A percentile compares a stretch with the other conserved stretches of the same genome.
Conservation (phyloP, 148 eudicot species). For the Cornus florida region DNA sequence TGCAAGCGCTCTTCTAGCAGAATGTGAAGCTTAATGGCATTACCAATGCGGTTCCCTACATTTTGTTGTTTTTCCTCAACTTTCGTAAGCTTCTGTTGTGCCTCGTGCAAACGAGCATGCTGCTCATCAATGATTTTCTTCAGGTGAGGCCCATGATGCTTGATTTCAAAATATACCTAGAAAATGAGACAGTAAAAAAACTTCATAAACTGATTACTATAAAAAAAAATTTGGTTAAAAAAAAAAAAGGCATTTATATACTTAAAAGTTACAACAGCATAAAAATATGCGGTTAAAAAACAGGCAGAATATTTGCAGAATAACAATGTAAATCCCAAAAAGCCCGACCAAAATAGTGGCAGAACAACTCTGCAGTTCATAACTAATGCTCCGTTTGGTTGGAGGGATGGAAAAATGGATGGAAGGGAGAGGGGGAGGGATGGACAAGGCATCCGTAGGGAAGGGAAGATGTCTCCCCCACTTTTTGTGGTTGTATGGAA, state of each 20-base stretch:
- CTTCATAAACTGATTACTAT: background rate
- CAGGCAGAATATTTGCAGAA: background rate
- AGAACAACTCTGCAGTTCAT: background rate
- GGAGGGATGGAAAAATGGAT: too few relatives aligned
- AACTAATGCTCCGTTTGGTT: background rate
- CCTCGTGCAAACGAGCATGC: constrained; percentile 56
- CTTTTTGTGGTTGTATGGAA: too few relatives aligned
- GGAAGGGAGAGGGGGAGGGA: too few relatives aligned
- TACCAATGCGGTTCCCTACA: constrained; percentile 51
- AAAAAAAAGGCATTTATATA: background rate
- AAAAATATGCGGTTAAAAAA: background rate
- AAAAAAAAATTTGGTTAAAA: too few relatives aligned
- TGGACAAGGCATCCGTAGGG: too few relatives aligned
- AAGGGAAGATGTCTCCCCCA: too few relatives aligned
- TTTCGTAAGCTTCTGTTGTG: constrained; percentile 57
- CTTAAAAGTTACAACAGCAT: background rate
- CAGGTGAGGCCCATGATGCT: constrained; percentile 81
- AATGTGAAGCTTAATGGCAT: constrained; percentile 47
- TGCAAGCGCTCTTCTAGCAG: constrained; percentile 73
- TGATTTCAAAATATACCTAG: constrained; percentile 83
- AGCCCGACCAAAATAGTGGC: background rate
- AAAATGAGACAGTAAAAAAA: constrained; percentile 14
- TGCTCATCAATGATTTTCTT: constrained; percentile 73
- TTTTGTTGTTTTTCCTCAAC: constrained; percentile 64
- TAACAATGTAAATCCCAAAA: background rate